Conservation (phyloP, 495 filamentous ascomycete genomes). For the Penicillium turbatum region DNA sequence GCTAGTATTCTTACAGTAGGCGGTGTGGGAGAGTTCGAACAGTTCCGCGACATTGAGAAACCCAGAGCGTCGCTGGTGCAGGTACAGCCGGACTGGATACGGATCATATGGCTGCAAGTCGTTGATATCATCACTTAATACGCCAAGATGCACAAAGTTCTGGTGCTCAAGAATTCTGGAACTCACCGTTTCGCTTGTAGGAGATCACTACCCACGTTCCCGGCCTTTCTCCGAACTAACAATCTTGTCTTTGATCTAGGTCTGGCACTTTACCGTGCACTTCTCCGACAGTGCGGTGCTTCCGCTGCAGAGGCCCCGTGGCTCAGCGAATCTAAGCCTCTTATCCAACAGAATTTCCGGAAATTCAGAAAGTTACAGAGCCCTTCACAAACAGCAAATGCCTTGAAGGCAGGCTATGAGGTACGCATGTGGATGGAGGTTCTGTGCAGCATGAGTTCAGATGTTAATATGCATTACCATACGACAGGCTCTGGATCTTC, state of each 20-base stretch:
- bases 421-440: conserved; percentile 33
- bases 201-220: conserved; percentile 1
- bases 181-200: conserved; percentile 64
- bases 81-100: no score
- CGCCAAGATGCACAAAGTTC: conserved; percentile 40
- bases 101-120: not conserved
- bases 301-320: conserved; percentile 42
- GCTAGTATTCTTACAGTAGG: not conserved
- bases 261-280: conserved; percentile 67
- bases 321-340: conserved; percentile 36
- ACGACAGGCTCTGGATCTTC: conserved; percentile 35
- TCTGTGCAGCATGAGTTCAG: not conserved
- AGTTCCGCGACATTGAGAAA: no score
- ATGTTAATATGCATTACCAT: conserved; percentile 15
- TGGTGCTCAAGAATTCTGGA: conserved; percentile 44
- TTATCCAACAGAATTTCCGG: conserved; percentile 54
- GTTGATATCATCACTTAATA: conserved; percentile 27
- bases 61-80: no score
- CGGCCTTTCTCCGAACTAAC: conserved; percentile 2
- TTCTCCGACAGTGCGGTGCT: conserved; percentile 56
- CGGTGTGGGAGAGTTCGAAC: not conserved
- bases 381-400: conserved; percentile 48
- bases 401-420: conserved; percentile 63
- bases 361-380: conserved; percentile 52
- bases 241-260: conserved; percentile 40